Base-by-base conservation (phyloP, 2,329 filamentous ascomycete genomes). In the Nigrospora oryzae region DNA sequence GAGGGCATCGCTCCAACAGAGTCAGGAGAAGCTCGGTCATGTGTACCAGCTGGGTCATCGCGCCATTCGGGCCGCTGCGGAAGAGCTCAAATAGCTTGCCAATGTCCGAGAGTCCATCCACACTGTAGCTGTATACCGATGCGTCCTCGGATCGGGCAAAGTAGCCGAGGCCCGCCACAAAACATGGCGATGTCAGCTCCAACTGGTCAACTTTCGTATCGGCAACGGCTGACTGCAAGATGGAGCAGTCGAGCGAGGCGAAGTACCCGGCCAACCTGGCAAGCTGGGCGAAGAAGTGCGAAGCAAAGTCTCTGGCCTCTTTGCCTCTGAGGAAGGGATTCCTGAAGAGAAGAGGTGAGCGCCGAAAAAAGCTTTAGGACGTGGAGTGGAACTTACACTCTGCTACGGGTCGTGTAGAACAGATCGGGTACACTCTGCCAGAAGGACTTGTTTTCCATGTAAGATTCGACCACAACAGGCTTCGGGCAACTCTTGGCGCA, bases 401-500 rank as follows among this genome's bases (percentile, higher is more conserved):
- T 63, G 32, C 52, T 56, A 39, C 53, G 59, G 17, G 71, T 53
- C 10, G 57, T 56, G 56, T 60, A 66, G 15, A 79, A 63, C 11
- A 81, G 52, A 0, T 74, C 70, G 1, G 79, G 75, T 23, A 83
- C 64, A 3, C 57, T 49, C 31, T 58, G 51, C 79, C 79, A 83
- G 50, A 83, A 74, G 4, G 63, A 54, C 32, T 57, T 63, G 46
- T 79, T 63, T 31, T 63, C 62, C 14, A 58, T 59, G 45, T 68
- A 73, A 2, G 70, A 69, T 23, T 70, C 62, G n/a, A 68, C 56
- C 6, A 70, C 63, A 3, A 55, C 53, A 31, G 23, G 13, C 13
- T 11, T 62, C 56, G 19, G 60, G 54, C 4, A 65, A 53, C 15
- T 63, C 32, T 53, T 56, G 33, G 66, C 64, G 51, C 66, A 73